Evolutionary conservation across 108 stramenopile genomes (phyloP).

Genomic region (Cyclostephanos tholiformis): DNA sequence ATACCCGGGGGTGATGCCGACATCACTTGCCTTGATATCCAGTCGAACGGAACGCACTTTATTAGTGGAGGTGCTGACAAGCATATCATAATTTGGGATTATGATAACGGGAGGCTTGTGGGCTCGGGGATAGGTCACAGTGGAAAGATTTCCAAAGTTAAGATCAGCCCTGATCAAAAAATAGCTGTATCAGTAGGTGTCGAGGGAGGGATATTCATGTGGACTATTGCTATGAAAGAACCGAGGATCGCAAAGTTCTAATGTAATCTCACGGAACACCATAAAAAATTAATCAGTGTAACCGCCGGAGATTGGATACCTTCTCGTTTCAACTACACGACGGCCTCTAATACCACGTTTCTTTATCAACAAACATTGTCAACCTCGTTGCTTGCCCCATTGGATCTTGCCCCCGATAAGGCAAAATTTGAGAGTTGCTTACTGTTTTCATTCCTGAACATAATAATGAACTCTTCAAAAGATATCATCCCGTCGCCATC

Average conservation of each 20-base stretch:
- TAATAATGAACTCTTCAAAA: constrained; percentile 66
- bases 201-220: constrained; percentile 89
- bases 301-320: too few species aligned
- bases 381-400: too few species aligned
- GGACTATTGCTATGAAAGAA: too few species aligned
- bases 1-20: constrained; percentile 80
- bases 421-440: background rate
- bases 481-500: constrained; percentile 83
- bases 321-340: too few species aligned
- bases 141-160: constrained; percentile 60
- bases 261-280: too few species aligned
- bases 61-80: constrained; percentile 81
- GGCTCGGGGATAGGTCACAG: constrained; percentile 79
- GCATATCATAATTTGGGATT: constrained; percentile 83
- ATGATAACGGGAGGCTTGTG: constrained; percentile 76
- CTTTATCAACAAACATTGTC: too few species aligned
- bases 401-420: background rate
- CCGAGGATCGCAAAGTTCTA: too few species aligned
- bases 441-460: constrained; percentile 38
- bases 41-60: constrained; percentile 65
- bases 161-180: constrained; percentile 69
- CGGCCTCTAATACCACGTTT: too few species aligned
- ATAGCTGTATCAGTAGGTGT: constrained; percentile 75
- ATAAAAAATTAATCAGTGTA: too few species aligned
- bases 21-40: constrained; percentile 77